A percentile compares a stretch with the other conserved stretches of the same genome.
Conservation (phyloP, 1,284 basidiomycete species). For the Wallemia ichthyophaga region DNA sequence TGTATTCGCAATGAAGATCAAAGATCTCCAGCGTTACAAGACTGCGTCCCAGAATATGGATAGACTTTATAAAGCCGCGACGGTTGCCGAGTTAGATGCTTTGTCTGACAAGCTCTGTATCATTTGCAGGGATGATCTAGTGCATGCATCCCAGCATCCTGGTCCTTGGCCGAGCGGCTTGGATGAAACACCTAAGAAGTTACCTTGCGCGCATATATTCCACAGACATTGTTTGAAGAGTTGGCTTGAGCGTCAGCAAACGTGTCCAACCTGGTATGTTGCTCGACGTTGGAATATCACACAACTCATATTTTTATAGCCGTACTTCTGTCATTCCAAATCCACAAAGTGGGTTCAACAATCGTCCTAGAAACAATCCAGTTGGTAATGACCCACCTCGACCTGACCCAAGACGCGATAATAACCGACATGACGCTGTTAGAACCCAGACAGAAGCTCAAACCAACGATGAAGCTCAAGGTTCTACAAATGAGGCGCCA, state of each 20-base stretch:
- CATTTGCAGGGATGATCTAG: constrained; percentile 85
- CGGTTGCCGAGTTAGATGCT: constrained; percentile 42
- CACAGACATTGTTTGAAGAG: constrained; percentile 90
- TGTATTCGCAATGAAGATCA: constrained; percentile 58
- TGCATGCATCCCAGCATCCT: constrained; percentile 14
- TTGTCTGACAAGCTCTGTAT: constrained; percentile 81
- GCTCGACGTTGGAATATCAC: constrained; percentile 5
- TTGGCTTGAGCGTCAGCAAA: constrained; percentile 81
- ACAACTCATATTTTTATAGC: constrained; percentile 3
- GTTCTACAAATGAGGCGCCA: neutral
- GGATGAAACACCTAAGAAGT: constrained; percentile 82
- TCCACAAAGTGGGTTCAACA: neutral
- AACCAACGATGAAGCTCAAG: neutral
- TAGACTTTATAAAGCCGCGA: constrained; percentile 76
- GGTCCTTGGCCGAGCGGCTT: constrained; percentile 28
- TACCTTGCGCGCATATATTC: constrained; percentile 89
- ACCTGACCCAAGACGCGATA: neutral
- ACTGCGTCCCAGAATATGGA: constrained; percentile 94
- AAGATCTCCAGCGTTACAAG: constrained; percentile 67
- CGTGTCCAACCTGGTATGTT: constrained; percentile 83
- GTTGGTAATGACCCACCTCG: neutral
- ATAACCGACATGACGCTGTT: neutral
- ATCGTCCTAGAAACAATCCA: neutral
- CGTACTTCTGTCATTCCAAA: constrained; percentile 5
- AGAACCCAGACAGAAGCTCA: neutral